Evolutionary conservation across 2,329 filamentous ascomycete genomes (phyloP).

Genomic region (Thyridium curvatum): DNA sequence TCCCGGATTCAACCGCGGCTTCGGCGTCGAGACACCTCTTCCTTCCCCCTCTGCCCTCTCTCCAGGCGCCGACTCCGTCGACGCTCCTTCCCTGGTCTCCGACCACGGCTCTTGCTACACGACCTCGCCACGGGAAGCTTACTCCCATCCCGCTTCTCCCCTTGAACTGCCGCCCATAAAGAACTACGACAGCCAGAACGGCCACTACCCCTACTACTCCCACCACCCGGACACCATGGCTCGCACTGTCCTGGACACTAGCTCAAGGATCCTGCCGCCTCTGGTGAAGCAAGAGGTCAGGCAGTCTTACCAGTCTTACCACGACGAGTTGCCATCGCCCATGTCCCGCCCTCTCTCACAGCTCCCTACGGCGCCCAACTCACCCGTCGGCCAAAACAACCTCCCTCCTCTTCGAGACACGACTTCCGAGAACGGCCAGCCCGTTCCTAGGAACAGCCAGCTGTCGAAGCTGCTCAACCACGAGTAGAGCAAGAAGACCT

Average conservation of each 20-base stretch:
- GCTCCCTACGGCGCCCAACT: slow-evolving; percentile 26
- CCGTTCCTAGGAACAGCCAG: not conserved
- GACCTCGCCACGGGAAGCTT: slow-evolving; percentile 42
- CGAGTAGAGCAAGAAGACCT: not conserved
- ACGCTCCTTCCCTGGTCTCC: slow-evolving; percentile 65
- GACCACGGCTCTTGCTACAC: slow-evolving; percentile 61
- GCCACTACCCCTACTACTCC: not conserved
- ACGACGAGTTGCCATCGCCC: slow-evolving; percentile 12
- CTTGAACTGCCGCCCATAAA: slow-evolving; percentile 34
- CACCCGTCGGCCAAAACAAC: slow-evolving; percentile 13
- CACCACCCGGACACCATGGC: not conserved
- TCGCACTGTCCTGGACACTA: not conserved
- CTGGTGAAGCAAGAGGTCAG: too few species aligned
- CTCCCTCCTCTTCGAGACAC: slow-evolving; percentile 2
- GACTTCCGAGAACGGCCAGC: not conserved
- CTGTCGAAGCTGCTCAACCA: not conserved
- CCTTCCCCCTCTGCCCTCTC: slow-evolving; percentile 34
- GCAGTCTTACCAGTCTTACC: not conserved
- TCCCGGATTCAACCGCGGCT: slow-evolving; percentile 11
- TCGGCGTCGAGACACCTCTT: slow-evolving; percentile 23
- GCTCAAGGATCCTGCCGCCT: not conserved
- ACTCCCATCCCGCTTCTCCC: slow-evolving; percentile 24
- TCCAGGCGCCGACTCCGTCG: slow-evolving; percentile 49
- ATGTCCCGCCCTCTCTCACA: slow-evolving; percentile 13
- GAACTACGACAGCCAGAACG: not conserved